Conservation (phyloP, 2,329 filamentous ascomycete species). For the Pseudocercospora pini-densiflorae region DNA sequence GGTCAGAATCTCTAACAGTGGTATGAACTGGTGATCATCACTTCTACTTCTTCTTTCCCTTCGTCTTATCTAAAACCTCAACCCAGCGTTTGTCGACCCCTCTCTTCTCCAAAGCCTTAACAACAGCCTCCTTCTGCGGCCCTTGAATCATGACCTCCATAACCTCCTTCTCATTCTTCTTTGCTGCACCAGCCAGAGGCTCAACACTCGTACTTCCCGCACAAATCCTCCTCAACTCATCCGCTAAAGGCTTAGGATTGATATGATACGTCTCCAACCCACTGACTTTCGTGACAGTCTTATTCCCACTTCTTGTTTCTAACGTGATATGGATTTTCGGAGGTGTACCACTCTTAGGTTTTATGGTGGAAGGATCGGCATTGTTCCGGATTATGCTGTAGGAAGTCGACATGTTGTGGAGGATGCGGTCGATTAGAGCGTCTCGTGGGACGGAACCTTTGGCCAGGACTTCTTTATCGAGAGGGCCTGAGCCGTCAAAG, state of each 20-base stretch:
- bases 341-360: constrained; percentile 64
- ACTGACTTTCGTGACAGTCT: constrained; percentile 66
- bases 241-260: constrained; percentile 62
- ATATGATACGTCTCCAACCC: constrained; percentile 67
- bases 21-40: background rate
- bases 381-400: constrained; percentile 61
- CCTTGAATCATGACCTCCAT: constrained; percentile 72
- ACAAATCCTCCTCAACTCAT: constrained; percentile 69
- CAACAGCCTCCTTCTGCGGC: constrained; percentile 65
- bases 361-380: constrained; percentile 50
- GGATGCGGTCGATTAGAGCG: constrained; percentile 62
- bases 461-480: constrained; percentile 61
- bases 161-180: constrained; percentile 64
- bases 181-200: constrained; percentile 62
- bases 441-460: constrained; percentile 64
- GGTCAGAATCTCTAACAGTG: background rate
- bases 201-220: constrained; percentile 70
- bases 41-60: constrained; percentile 60
- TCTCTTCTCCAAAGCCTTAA: constrained; percentile 62
- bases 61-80: constrained; percentile 69
- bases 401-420: constrained; percentile 60
- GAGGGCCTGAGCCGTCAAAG: constrained; percentile 57
- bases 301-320: constrained; percentile 69
- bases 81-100: constrained; percentile 65
- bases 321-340: constrained; percentile 65